Evolutionary conservation across 2,329 filamentous ascomycete species (phyloP).

Genomic region (Aspergillus proliferans): DNA sequence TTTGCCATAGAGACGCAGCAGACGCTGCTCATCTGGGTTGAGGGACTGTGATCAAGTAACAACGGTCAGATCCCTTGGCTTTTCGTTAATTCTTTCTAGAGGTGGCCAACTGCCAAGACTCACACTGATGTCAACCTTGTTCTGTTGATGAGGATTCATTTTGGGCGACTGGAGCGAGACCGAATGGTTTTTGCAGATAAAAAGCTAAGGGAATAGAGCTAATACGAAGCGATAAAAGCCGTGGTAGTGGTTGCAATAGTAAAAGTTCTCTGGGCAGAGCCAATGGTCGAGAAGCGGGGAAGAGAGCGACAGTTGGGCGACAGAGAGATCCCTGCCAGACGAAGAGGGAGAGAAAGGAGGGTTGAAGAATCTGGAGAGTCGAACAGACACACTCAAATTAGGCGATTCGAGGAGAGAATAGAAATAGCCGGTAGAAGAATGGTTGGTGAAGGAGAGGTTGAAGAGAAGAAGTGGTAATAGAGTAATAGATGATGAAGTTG

Average conservation of each 20-base stretch:
- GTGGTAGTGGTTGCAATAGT: conserved; percentile 1
- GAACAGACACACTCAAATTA: neutral
- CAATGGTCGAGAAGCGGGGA: neutral
- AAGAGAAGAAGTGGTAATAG: neutral
- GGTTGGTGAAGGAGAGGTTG: neutral
- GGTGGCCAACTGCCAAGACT: conserved; percentile 34
- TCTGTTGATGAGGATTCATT: conserved; percentile 97
- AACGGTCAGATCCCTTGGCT: conserved; percentile 5
- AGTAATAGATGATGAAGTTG: neutral
- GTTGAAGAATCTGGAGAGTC: neutral
- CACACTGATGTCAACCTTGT: conserved; percentile 95
- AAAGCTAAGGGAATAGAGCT: conserved; percentile 4
- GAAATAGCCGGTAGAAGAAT: neutral
- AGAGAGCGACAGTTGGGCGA: neutral
- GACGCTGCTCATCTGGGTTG: conserved; percentile 87
- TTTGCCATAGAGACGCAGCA: conserved; percentile 97
- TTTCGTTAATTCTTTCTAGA: neutral
- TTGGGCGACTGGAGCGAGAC: conserved; percentile 14
- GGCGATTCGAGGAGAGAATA: neutral
- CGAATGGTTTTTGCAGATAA: conserved; percentile 1
- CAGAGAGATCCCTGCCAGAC: neutral
- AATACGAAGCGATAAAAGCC: conserved; percentile 2
- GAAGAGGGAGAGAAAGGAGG: neutral
- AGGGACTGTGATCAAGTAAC: conserved; percentile 58
- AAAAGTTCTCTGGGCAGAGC: too few relatives aligned